Conservation (phyloP, 345 rosid genomes). For the Anacardium occidentale region DNA sequence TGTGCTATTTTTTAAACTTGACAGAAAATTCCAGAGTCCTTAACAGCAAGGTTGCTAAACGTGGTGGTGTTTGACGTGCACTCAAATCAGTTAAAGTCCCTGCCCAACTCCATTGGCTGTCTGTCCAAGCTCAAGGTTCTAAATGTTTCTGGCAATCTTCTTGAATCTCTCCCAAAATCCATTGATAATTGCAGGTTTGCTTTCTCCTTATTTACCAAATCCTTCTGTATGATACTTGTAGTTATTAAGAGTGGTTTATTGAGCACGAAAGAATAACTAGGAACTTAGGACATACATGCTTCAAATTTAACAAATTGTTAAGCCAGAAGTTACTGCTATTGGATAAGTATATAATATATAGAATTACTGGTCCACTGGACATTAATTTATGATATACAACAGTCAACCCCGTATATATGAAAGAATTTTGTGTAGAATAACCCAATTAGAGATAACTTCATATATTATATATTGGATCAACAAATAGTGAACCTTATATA, state of each 20-base stretch:
- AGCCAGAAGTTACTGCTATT: too few relatives aligned
- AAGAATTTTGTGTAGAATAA: too few relatives aligned
- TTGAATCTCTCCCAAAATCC: slow-evolving; percentile 60
- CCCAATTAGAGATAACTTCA: background rate
- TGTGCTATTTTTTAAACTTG: background rate
- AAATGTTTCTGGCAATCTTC: slow-evolving; percentile 76
- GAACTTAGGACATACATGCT: too few relatives aligned
- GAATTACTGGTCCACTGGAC: too few relatives aligned
- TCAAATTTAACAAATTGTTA: too few relatives aligned
- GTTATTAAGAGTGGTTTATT: too few relatives aligned
- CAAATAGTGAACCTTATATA: background rate
- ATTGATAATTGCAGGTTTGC: slow-evolving; percentile 80
- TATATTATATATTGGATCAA: background rate
- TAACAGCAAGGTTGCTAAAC: slow-evolving; percentile 76
- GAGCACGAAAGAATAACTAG: too few relatives aligned
- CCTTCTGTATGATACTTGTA: too few relatives aligned
- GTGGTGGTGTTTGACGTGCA: slow-evolving; percentile 71
- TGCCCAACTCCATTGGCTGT: slow-evolving; percentile 86
- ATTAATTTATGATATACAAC: too few relatives aligned
- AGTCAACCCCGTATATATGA: too few relatives aligned
- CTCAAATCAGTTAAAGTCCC: slow-evolving; percentile 71
- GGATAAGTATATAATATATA: too few relatives aligned
- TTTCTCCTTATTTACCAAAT: background rate
- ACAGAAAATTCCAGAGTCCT: slow-evolving; percentile 82
- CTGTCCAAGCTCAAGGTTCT: slow-evolving; percentile 76